Evolutionary conservation across 2,329 filamentous ascomycete genomes (phyloP).

Genomic region (Phoma sp.): DNA sequence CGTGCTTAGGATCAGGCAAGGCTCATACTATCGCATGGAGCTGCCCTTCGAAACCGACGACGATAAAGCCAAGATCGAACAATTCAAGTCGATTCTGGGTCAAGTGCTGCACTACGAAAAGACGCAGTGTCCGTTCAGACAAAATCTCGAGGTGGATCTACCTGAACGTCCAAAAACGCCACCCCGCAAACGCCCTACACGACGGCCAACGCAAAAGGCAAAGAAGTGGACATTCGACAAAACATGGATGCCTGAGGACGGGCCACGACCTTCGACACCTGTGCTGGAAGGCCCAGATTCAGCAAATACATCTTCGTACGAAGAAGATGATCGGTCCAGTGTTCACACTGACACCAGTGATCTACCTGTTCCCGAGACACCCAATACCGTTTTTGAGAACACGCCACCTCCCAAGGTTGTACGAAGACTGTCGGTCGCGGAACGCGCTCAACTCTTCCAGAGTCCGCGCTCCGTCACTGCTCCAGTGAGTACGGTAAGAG

Average conservation of each 20-base stretch:
- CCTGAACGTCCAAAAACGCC: conserved; percentile 72
- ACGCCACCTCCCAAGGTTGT: conserved; percentile 21
- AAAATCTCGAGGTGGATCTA: conserved; percentile 75
- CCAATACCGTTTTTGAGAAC: conserved; percentile 25
- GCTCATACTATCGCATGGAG: conserved; percentile 91
- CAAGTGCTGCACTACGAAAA: conserved; percentile 84
- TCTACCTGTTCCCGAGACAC: conserved; percentile 28
- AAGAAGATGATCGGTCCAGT: conserved; percentile 45
- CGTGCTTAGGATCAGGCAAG: conserved; percentile 81
- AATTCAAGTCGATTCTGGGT: conserved; percentile 72
- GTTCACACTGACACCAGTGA: conserved; percentile 41
- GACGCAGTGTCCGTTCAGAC: conserved; percentile 83
- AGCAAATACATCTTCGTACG: conserved; percentile 38
- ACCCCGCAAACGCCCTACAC: conserved; percentile 54
- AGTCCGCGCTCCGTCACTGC: conserved; percentile 37
- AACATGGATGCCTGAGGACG: conserved; percentile 56
- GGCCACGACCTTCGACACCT: conserved; percentile 37
- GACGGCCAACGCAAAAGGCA: conserved; percentile 62
- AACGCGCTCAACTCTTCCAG: conserved; percentile 42
- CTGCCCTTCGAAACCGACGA: conserved; percentile 70
- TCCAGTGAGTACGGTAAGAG: conserved; percentile 20
- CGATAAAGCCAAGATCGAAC: conserved; percentile 67
- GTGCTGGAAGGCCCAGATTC: conserved; percentile 39
- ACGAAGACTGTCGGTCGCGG: conserved; percentile 35
- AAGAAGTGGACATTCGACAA: conserved; percentile 58